These are phyloP conservation scores for Pouteria campechiana DNA, from an alignment of 179 eudicot genomes.

Conservation along the genomic window DNA sequence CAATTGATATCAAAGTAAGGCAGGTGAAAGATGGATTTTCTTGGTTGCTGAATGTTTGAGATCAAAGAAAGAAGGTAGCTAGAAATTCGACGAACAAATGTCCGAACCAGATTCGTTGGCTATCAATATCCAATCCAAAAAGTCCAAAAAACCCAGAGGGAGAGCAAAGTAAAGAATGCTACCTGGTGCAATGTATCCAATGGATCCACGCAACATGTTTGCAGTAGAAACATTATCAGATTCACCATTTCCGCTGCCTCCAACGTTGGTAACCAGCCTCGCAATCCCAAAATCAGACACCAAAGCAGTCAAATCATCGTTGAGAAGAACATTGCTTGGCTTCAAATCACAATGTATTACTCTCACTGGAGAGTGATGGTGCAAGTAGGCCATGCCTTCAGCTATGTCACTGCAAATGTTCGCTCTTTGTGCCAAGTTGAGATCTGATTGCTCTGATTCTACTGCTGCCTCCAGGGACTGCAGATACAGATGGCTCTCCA, in stretches of 20 bases:
- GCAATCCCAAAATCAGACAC: constrained; percentile 39
- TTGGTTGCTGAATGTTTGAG: too few relatives aligned
- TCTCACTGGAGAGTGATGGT: constrained; percentile 31
- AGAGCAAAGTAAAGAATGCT: neutral
- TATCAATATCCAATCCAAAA: too few relatives aligned
- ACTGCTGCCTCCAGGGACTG: constrained; percentile 3
- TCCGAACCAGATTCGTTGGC: too few relatives aligned
- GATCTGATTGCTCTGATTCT: constrained; percentile 13
- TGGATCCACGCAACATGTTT: constrained; percentile 22
- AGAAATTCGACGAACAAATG: too few relatives aligned
- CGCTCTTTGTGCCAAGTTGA: constrained; percentile 21
- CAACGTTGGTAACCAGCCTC: constrained; percentile 19
- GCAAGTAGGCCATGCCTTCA: constrained; percentile 39
- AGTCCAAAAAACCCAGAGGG: too few relatives aligned
- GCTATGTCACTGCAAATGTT: constrained; percentile 34
- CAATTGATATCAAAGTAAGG: too few relatives aligned
- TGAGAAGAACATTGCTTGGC: constrained; percentile 38
- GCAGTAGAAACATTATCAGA: constrained; percentile 18
- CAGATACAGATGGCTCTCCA: constrained; percentile 23
- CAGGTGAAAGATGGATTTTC: too few relatives aligned
- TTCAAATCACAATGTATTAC: constrained; percentile 41
- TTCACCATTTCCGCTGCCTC: constrained; percentile 10
- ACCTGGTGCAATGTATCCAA: constrained; percentile 48
- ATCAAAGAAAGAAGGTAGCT: too few relatives aligned
- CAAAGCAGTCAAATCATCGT: constrained; percentile 32